A percentile compares a stretch with the other conserved stretches of the same genome.
Evolutionary conservation across 352 stramenopile species (phyloP).

Genomic region (Albugo laibachii): DNA sequence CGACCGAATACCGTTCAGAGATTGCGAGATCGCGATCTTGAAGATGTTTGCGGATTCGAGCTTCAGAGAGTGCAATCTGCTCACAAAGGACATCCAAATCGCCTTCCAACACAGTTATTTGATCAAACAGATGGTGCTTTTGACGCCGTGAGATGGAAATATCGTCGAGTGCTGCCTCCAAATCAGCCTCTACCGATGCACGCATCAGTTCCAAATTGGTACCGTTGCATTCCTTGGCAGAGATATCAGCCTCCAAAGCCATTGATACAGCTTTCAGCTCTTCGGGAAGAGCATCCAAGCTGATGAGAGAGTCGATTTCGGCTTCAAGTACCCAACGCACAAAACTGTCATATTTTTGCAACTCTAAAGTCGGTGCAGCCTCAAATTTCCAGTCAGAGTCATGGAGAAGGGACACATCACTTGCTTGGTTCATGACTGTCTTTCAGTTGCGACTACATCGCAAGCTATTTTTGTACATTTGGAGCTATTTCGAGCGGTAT

Average conservation of each 20-base stretch:
- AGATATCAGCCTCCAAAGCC: background rate
- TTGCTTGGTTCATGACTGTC: too few species aligned
- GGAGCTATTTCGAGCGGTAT: background rate
- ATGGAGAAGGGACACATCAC: too few species aligned
- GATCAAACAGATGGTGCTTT: constrained; percentile 19
- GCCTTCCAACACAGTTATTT: constrained; percentile 16
- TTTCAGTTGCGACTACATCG: too few species aligned
- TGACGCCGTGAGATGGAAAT: constrained; percentile 26
- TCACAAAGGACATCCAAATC: constrained; percentile 22
- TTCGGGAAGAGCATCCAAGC: constrained; percentile 3
- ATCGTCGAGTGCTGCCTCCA: constrained; percentile 22
- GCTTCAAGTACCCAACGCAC: constrained; percentile 34
- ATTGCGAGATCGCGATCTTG: constrained; percentile 52
- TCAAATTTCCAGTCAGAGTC: too few species aligned
- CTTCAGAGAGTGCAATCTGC: constrained; percentile 34
- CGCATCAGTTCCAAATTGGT: constrained; percentile 13
- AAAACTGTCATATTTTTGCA: constrained; percentile 27
- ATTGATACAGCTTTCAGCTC: background rate
- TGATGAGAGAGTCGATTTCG: constrained; percentile 20
- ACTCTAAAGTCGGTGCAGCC: constrained; percentile 13
- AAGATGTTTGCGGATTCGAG: constrained; percentile 52
- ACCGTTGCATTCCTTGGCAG: background rate
- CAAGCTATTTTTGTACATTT: background rate
- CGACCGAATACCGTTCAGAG: constrained; percentile 41
- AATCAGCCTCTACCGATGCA: constrained; percentile 23